phyloP scores from a whole-genome alignment of 2,329 filamentous ascomycete genomes.

The Pseudogymnoascus sp. region DNA sequence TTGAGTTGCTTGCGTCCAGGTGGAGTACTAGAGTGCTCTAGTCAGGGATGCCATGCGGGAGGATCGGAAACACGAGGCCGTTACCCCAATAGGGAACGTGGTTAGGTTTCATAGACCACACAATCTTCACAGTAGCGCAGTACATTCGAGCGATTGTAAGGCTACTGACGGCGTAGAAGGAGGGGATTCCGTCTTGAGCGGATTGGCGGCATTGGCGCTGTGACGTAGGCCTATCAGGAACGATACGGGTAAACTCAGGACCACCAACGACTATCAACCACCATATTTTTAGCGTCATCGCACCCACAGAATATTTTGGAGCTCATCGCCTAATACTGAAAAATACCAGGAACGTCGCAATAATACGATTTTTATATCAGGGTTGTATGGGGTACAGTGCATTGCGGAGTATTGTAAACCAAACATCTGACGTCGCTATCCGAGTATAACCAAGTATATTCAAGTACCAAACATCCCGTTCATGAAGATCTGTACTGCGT shows the following conservation, averaged over 20 bases:
- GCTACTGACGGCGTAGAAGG: not conserved
- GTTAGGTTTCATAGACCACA: not conserved
- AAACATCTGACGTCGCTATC: not conserved
- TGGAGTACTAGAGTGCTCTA: not conserved
- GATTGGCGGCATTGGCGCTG: not conserved
- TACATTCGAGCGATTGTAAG: not conserved
- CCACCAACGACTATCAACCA: not conserved
- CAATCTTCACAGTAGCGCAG: not conserved
- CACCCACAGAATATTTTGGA: conserved; percentile 4
- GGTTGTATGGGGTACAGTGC: not conserved
- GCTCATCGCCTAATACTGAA: not conserved
- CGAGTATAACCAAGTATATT: not conserved
- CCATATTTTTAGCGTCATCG: not conserved
- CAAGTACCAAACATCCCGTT: not conserved
- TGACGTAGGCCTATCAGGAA: conserved; percentile 6
- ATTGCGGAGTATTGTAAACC: not conserved
- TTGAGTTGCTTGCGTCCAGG: not conserved
- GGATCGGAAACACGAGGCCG: not conserved
- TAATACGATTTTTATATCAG: not conserved
- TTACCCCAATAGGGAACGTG: not conserved
- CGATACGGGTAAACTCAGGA: not conserved
- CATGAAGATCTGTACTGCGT: not conserved
- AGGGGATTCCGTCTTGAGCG: not conserved
- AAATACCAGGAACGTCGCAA: not conserved
- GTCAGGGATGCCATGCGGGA: conserved; percentile 1